Evolutionary conservation across 73 alveolate genomes (phyloP).

Genomic region (Stentor roeselii): DNA sequence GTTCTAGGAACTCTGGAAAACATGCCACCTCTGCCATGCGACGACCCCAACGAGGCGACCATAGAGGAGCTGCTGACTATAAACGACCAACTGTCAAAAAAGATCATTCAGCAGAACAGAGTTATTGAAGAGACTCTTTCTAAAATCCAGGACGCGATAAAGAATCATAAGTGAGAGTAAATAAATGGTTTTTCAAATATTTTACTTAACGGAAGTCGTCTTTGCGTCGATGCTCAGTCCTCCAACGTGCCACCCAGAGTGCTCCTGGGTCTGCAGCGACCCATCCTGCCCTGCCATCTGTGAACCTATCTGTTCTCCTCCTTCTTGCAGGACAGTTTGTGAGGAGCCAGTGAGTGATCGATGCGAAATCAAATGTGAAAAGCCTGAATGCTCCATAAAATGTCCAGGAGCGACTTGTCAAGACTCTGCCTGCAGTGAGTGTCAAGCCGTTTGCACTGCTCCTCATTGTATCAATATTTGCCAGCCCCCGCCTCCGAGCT

Average conservation of each 20-base stretch:
- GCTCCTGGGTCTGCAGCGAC: constrained; percentile 7
- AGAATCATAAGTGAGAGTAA: too few species aligned
- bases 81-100: too few species aligned
- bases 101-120: too few species aligned
- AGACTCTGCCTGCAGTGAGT: neutral
- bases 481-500: constrained; percentile 18
- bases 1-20: too few species aligned
- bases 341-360: neutral
- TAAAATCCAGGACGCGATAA: too few species aligned
- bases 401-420: constrained; percentile 7
- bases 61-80: too few species aligned
- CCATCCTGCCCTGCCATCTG: constrained; percentile 17
- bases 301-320: constrained; percentile 13
- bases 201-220: neutral
- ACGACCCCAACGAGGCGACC: too few species aligned
- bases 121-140: too few species aligned
- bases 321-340: constrained; percentile 3
- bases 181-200: constrained; percentile 3
- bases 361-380: constrained; percentile 23
- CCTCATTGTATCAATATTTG: constrained; percentile 10
- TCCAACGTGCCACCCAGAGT: constrained; percentile 15
- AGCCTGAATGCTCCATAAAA: constrained; percentile 16
- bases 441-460: constrained; percentile 19
- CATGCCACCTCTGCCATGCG: too few species aligned
- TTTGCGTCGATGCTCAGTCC: neutral